phyloP scores from a whole-genome alignment of 139 green algal species.

The Dunaliella primolecta region DNA sequence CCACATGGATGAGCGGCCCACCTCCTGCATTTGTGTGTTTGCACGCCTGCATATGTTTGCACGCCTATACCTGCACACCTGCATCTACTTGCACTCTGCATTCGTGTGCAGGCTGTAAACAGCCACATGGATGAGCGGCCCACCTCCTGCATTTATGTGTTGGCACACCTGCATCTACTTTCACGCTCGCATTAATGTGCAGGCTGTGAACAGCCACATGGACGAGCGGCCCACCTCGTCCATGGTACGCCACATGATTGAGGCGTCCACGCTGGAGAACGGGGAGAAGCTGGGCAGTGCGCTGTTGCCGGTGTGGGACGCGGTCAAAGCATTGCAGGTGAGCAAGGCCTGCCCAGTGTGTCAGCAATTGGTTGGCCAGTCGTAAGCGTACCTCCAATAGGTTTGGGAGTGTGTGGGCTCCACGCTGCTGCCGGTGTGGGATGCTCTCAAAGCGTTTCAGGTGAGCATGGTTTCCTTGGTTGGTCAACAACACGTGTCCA shows the following conservation, averaged over 20 bases:
- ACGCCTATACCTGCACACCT: neutral
- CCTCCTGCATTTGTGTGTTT: neutral
- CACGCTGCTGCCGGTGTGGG: slow-evolving; percentile 29
- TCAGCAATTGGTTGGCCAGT: too few species aligned
- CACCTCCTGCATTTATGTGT: slow-evolving; percentile 21
- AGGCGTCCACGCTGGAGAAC: slow-evolving; percentile 17
- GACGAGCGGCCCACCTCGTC: slow-evolving; percentile 35
- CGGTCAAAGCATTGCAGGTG: slow-evolving; percentile 29
- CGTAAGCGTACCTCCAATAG: too few species aligned
- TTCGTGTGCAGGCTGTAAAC: slow-evolving; percentile 31
- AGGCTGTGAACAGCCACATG: slow-evolving; percentile 31
- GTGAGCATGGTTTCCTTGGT: too few species aligned
- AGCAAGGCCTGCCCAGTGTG: too few species aligned
- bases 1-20: too few species aligned
- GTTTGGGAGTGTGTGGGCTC: slow-evolving; percentile 20
- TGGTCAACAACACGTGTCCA: too few species aligned
- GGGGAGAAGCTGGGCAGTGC: slow-evolving; percentile 27
- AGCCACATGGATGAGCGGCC: slow-evolving; percentile 36
- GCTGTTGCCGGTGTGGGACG: slow-evolving; percentile 32
- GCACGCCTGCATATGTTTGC: neutral
- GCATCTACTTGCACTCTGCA: too few species aligned
- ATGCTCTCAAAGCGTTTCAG: slow-evolving; percentile 29
- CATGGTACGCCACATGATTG: slow-evolving; percentile 17
- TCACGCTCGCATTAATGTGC: neutral
- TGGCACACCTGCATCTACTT: too few species aligned